Conservation (phyloP, 2,329 filamentous ascomycete genomes). For the Sarocladium oryzae region DNA sequence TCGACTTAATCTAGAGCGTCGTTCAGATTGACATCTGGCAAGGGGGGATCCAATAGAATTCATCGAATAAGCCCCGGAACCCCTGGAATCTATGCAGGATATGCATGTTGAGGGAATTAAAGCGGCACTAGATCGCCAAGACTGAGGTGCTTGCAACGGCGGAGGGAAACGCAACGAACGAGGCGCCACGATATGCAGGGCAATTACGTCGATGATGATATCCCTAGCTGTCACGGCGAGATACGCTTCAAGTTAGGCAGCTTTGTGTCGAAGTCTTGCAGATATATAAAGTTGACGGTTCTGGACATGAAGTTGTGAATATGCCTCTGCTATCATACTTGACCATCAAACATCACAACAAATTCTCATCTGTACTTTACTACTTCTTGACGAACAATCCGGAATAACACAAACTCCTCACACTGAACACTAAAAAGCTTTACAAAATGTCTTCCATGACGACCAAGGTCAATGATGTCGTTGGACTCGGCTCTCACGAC, state of each 20-base stretch:
- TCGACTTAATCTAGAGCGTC: too few relatives aligned
- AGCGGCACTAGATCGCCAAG: slow-evolving; percentile 7
- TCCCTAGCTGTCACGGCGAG: neutral
- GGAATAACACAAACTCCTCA: too few relatives aligned
- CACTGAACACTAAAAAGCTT: too few relatives aligned
- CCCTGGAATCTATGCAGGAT: too few relatives aligned
- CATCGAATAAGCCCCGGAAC: too few relatives aligned
- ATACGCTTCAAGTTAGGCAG: slow-evolving; percentile 5
- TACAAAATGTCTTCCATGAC: slow-evolving; percentile 43
- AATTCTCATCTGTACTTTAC: too few relatives aligned
- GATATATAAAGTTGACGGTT: neutral
- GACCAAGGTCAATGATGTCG: slow-evolving; percentile 46
- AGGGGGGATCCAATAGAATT: neutral
- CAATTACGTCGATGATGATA: slow-evolving; percentile 6
- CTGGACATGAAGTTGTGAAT: too few relatives aligned
- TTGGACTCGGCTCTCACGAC: slow-evolving; percentile 15
- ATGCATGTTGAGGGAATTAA: neutral
- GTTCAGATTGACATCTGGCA: too few relatives aligned
- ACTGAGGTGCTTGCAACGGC: neutral
- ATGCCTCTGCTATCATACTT: too few relatives aligned
- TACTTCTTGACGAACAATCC: too few relatives aligned
- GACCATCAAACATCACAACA: too few relatives aligned
- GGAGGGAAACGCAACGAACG: neutral
- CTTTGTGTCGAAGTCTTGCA: neutral
- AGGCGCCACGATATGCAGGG: neutral